phyloP scores from a whole-genome alignment of 495 filamentous ascomycete species.

The Tuber aestivum region DNA sequence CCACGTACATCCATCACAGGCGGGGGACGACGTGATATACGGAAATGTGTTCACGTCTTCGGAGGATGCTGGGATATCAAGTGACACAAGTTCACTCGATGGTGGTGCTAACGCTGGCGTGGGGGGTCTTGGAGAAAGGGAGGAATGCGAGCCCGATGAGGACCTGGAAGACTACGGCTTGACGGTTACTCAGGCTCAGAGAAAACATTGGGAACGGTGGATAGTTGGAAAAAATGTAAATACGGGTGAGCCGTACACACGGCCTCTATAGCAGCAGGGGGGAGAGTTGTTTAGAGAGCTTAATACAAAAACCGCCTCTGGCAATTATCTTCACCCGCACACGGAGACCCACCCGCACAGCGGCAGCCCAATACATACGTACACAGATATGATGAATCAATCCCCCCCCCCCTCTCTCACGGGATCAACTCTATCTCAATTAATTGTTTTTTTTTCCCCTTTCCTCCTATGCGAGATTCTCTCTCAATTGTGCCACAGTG shows the following conservation, averaged over 20 bases:
- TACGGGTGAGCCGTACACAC: constrained; percentile 32
- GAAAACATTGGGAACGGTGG: constrained; percentile 40
- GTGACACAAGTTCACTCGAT: constrained; percentile 32
- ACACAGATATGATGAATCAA: background rate
- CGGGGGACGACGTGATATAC: constrained; percentile 40
- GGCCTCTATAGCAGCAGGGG: constrained; percentile 15
- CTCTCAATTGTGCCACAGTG: background rate
- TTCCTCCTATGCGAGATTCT: background rate
- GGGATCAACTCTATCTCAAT: background rate
- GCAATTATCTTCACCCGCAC: background rate
- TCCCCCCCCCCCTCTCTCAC: background rate
- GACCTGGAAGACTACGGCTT: constrained; percentile 38
- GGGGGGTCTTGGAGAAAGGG: constrained; percentile 29
- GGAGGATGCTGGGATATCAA: constrained; percentile 33
- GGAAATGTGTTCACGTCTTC: constrained; percentile 41
- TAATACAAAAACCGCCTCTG: background rate
- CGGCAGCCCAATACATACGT: background rate
- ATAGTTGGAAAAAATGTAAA: constrained; percentile 39
- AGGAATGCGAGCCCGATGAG: constrained; percentile 32
- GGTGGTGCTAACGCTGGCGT: constrained; percentile 32
- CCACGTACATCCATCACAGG: constrained; percentile 30
- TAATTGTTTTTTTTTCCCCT: background rate
- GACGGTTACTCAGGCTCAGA: constrained; percentile 37
- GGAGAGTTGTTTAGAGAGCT: background rate
- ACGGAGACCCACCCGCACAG: background rate